Conservation (phyloP, 2,329 filamentous ascomycete species). For the Pseudogymnoascus sp. region DNA sequence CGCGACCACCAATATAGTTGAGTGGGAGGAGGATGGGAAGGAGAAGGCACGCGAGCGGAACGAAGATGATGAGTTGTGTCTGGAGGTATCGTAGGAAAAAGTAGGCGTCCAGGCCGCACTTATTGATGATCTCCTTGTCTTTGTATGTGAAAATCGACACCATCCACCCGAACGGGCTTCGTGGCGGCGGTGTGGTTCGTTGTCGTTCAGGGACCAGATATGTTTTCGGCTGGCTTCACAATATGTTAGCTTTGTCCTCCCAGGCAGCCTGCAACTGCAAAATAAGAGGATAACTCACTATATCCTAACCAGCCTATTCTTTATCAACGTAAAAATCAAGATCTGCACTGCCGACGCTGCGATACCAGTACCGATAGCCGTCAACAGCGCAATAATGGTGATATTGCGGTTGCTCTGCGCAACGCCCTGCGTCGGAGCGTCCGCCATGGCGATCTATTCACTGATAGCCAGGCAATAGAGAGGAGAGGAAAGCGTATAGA, state of each 20-base stretch:
- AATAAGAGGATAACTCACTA: constrained; percentile 49
- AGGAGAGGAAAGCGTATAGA: background rate
- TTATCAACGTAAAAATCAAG: constrained; percentile 64
- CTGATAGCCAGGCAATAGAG: background rate
- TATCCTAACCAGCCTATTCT: constrained; percentile 71
- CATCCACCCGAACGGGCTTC: constrained; percentile 39
- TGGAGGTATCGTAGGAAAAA: constrained; percentile 91
- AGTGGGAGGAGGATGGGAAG: constrained; percentile 80
- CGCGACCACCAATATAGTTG: constrained; percentile 65
- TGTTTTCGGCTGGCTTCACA: constrained; percentile 64
- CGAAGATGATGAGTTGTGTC: constrained; percentile 82
- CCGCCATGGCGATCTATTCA: background rate
- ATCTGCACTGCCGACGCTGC: constrained; percentile 39
- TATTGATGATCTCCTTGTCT: constrained; percentile 80
- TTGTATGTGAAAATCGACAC: constrained; percentile 57
- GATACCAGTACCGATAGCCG: constrained; percentile 25
- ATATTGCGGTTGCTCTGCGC: constrained; percentile 23
- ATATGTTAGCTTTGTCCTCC: constrained; percentile 13
- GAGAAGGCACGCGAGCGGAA: constrained; percentile 69
- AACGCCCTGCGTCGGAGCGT: constrained; percentile 10
- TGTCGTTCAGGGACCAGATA: constrained; percentile 81
- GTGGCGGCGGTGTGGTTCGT: constrained; percentile 66
- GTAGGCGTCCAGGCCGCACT: constrained; percentile 93
- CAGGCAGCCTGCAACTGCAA: constrained; percentile 9
- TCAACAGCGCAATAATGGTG: constrained; percentile 25